Base-by-base conservation (phyloP, 2,329 filamentous ascomycete genomes). In the Fusarium palustre region DNA sequence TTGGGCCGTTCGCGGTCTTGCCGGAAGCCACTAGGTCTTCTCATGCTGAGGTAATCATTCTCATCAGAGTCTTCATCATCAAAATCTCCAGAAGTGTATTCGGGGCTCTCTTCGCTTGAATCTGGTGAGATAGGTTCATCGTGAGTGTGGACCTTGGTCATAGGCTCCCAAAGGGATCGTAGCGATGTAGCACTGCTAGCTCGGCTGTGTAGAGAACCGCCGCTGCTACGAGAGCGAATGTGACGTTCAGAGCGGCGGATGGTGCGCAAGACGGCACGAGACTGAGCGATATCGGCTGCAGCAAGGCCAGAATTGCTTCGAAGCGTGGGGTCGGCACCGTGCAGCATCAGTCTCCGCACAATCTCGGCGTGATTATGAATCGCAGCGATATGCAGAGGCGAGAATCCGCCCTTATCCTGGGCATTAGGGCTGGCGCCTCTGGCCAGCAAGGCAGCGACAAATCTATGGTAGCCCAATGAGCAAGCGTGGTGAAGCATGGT, bases 401-500 rank as follows among this genome's bases (percentile, higher is more conserved):
- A 93, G 78, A 93, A 95, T 24, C 93, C 93, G 50, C 91, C 91
- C 66, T 89, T 91, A 76, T 97, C 93, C 57, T 89, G 87, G 38
- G 89, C 82, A 73, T 95, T 90, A 1, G 91, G 88, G 74, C 91
- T 91, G 22, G 92, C 92, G n/a, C 92, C 92, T 68, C 92, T 87
- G 12, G 90, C 91, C 22, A 97, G 82, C 28, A 97, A 84, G 31
- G 90, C 92, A 15, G 91, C 91, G 50, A 92, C 92, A 68, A 97
- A 91, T 47, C 91, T 87, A 67, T 90, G 87, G 70, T 93, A 86
- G 8, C 92, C 92, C 15, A 94, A 81, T 11, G 91, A 91, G 71
- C 90, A 92, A 3, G 92, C 92, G 66, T 94, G 83, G 74, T 96
- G 92, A 65, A 97, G 85, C 85, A 97, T 90, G 2, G 91, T 93